These are phyloP conservation scores for Phytophthora citricola DNA, from an alignment of 352 stramenopile species.

Conservation along the genomic window DNA sequence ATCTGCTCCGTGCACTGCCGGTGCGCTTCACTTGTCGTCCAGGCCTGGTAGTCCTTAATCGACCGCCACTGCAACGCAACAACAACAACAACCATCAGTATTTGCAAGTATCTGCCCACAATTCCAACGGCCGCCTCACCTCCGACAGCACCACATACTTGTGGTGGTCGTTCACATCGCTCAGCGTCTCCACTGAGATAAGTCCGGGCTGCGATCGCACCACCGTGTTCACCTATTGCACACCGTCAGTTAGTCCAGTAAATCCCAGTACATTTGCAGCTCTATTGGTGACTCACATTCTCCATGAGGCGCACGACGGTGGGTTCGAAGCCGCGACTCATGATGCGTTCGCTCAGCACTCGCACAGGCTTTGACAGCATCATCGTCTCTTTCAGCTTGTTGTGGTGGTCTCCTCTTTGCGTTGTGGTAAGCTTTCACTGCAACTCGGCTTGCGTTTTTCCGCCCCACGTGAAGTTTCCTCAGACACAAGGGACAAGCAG, in stretches of 20 bases:
- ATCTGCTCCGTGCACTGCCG: conserved; percentile 86
- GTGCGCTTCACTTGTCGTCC: conserved; percentile 79
- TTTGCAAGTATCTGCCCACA: neutral
- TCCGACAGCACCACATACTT: conserved; percentile 90
- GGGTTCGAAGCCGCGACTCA: conserved; percentile 84
- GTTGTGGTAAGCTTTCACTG: conserved; percentile 27
- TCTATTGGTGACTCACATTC: conserved; percentile 46
- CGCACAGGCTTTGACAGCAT: conserved; percentile 69
- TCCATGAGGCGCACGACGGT: conserved; percentile 85
- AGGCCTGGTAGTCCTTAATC: conserved; percentile 82
- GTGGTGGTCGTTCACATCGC: conserved; percentile 85
- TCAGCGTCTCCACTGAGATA: conserved; percentile 83
- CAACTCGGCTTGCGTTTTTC: conserved; percentile 28
- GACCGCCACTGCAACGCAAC: conserved; percentile 66
- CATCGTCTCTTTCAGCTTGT: conserved; percentile 5
- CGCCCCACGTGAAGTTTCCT: conserved; percentile 15
- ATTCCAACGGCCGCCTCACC: conserved; percentile 34
- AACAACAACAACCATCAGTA: conserved; percentile 3
- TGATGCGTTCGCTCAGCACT: conserved; percentile 86
- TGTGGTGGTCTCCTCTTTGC: conserved; percentile 13
- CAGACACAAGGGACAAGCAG: conserved; percentile 16
- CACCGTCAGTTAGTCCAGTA: neutral
- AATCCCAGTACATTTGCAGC: no score
- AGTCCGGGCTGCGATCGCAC: conserved; percentile 78
- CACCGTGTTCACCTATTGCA: conserved; percentile 70